Evolutionary conservation across 352 stramenopile species (phyloP), one percentile per base, ranked within the genome.

Genomic region (Phytophthora idaei): DNA sequence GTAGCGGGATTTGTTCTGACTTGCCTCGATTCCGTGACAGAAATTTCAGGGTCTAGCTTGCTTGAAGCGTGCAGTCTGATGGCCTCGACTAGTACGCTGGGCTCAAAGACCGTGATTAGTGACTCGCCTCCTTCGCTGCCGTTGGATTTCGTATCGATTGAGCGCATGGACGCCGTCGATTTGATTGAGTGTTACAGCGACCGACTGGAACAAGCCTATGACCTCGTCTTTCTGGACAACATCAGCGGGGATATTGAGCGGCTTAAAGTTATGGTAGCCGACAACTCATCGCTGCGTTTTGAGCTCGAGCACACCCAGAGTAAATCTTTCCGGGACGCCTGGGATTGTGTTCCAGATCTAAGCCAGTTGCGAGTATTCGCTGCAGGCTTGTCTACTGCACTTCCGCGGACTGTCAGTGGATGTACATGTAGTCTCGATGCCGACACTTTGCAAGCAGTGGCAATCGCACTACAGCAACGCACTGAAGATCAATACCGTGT

Each of bases 171-270:
- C 25, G 53, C 39, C 17, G 53, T 60, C 11, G 53, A 59, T 41
- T 28, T 59, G 37, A 49, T 59, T 29, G 52, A 59, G 27, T 25
- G 53, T 4, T 60, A 44, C 17, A 51, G 41, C 25, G 37, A 59
- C 15, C 21, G 37, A 42, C 39, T 60, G 41, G 53, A 60, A 32
- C 27, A 51, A 14, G 53, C 53, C 28, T 44, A 60, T 51, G 52
- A 42, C 11, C 52, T 49, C 27, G 27, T 17, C 6, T 41, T 59
- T 21, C 29, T 59, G 25, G 52, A 59, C 52, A 59, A 27, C 27
- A 59, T 59, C 37, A 59, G 52, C 7, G n/a, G 21, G 36, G 52
- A 59, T 6, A 59, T 59, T 37, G 52, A 59, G 36, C 8, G 21
- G 15, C 52, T 59, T 10, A 49, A 59, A 36, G 17, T 9, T 15